Base-by-base conservation (phyloP, 257 asterid genomes). In the Salvia rosmarinus region DNA sequence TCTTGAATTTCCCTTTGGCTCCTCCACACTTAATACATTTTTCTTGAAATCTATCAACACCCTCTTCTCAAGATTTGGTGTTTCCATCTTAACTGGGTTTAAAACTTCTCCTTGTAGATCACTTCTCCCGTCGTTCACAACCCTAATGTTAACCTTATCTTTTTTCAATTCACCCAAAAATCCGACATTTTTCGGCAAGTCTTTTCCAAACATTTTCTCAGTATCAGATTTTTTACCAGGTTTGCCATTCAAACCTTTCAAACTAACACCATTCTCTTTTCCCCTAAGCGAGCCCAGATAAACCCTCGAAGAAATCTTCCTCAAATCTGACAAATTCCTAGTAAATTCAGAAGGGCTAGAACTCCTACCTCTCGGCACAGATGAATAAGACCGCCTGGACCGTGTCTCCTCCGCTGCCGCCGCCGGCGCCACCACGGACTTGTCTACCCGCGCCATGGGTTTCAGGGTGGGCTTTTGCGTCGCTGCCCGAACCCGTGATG, bases 341-440 rank as follows among this genome's bases (percentile, higher is more conserved):
- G 72, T 82, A 58, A 86, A 86, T 17, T 83, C 89, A 74, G 83
- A 87, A 10, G 98, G 96, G 60, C 96, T 91, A 81, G 92, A 76
- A 79, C 96, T 89, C 86, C 98, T 89, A 89, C 92, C 98, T 89
- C 96, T 85, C 32, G 90, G 89, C 30, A 82, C 92, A 4, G 97
- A 87, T 3, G 90, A 79, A 56, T 83, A 75, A 10, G 95, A 87
- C 82, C 89, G 13, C 77, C 90, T 77, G 47, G 77, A 55, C 62
- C 87, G 95, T 7, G 86, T 65, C 58, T 84, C 85, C 32, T 64
- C 85, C 37, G 46, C 28, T 56, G 49, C 50, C 60, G 35, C n/a
- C 52, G 76, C 77, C 40, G 67, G 40, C 30, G 62, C 75, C 1
- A 73, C 85, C 32, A 83, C 78, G 9, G 82, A 64, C 73, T 86